Conservation (phyloP, 1,139 yeast species). For the Pichia sp. region DNA sequence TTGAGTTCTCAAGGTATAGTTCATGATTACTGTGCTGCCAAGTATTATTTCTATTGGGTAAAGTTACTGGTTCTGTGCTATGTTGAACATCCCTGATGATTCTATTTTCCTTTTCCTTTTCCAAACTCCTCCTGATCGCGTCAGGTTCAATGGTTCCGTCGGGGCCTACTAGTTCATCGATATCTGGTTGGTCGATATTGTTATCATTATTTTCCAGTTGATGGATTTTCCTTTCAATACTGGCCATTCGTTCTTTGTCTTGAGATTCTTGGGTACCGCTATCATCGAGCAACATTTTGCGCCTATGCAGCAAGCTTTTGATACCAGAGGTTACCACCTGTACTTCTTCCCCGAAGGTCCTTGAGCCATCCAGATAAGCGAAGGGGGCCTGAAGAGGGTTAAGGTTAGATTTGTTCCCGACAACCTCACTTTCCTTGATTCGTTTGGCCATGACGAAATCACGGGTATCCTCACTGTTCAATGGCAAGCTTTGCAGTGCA, state of each 20-base stretch:
- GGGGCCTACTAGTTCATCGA: not conserved
- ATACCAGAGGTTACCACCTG: not conserved
- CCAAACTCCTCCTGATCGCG: not conserved
- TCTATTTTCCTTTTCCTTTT: conserved; percentile 7
- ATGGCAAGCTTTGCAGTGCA: not conserved
- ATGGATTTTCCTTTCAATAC: conserved; percentile 9
- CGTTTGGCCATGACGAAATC: conserved; percentile 16
- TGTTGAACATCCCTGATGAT: not conserved
- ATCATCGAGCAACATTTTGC: conserved; percentile 7
- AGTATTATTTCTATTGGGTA: conserved; percentile 14
- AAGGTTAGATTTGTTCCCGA: conserved; percentile 10
- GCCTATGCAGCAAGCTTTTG: not conserved
- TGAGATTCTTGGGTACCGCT: conserved; percentile 8
- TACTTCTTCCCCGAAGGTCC: conserved; percentile 4
- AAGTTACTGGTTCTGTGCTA: conserved; percentile 10
- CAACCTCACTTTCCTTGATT: conserved; percentile 14
- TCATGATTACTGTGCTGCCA: conserved; percentile 14
- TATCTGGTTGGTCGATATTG: not conserved
- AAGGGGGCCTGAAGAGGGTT: conserved; percentile 18
- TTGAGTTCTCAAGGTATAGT: conserved; percentile 4
- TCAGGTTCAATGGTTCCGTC: not conserved
- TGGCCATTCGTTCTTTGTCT: conserved; percentile 12
- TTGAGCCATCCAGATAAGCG: conserved; percentile 14
- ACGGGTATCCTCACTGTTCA: not conserved
- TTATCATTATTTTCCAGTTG: conserved; percentile 1